These are phyloP conservation scores for Pyrus hybrid DNA, from an alignment of 331 rosid genomes.

Conservation along the genomic window DNA sequence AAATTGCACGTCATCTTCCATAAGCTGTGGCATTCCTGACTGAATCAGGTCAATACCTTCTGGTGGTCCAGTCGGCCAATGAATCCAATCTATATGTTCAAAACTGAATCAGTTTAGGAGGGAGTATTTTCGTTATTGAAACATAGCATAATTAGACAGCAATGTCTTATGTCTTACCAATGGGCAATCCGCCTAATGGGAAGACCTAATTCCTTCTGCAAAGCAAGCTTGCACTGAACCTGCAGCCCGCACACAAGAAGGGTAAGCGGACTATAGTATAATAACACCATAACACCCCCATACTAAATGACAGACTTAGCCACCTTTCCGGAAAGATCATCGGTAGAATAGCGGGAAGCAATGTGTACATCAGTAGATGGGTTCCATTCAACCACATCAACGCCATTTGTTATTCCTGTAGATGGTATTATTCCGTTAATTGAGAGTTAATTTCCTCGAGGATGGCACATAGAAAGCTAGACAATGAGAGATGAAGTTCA, in stretches of 20 bases:
- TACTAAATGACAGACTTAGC: neutral
- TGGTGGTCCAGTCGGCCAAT: constrained; percentile 83
- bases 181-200: constrained; percentile 66
- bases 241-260: constrained; percentile 15
- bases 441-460: neutral
- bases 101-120: constrained; percentile 11
- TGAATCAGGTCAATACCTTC: constrained; percentile 82
- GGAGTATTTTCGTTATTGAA: neutral
- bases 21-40: constrained; percentile 49
- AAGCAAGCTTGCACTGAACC: constrained; percentile 63
- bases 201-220: constrained; percentile 79
- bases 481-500: neutral
- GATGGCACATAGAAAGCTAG: neutral
- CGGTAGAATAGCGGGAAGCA: constrained; percentile 49
- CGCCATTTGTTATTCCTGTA: constrained; percentile 79
- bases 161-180: constrained; percentile 51
- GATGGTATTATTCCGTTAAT: neutral
- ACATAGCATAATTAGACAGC: neutral
- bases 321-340: constrained; percentile 80
- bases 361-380: constrained; percentile 63
- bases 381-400: constrained; percentile 73
- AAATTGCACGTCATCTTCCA: constrained; percentile 80
- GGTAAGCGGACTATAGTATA: constrained; percentile 7
- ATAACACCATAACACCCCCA: neutral
- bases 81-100: constrained; percentile 68